Conservation (phyloP, 768 basidiomycete genomes). For the Boletus vermiculosoides region DNA sequence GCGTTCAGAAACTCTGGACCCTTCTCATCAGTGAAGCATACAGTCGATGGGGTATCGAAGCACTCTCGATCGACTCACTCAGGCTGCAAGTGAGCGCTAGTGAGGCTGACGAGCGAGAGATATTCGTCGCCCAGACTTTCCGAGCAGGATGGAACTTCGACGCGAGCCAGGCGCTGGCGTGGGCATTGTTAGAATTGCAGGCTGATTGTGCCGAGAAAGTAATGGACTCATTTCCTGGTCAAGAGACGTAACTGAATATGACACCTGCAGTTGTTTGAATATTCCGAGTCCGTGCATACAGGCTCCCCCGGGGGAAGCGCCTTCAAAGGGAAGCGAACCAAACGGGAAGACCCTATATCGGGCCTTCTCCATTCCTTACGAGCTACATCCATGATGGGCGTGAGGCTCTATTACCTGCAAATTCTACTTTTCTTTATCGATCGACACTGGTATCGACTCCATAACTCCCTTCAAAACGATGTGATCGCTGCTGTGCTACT, state of each 20-base stretch:
- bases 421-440: constrained; percentile 82
- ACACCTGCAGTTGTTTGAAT: constrained; percentile 52
- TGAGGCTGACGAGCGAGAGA: constrained; percentile 23
- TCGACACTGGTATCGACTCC: constrained; percentile 68
- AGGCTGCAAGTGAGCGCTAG: constrained; percentile 47
- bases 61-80: constrained; percentile 62
- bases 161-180: constrained; percentile 64
- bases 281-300: constrained; percentile 55
- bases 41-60: constrained; percentile 61
- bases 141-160: constrained; percentile 74
- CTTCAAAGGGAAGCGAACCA: constrained; percentile 48
- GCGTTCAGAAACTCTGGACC: constrained; percentile 52
- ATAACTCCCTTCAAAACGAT: constrained; percentile 53
- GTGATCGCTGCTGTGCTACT: constrained; percentile 56
- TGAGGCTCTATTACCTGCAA: constrained; percentile 61
- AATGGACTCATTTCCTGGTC: constrained; percentile 10
- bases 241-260: neutral
- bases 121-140: constrained; percentile 68
- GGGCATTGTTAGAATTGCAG: constrained; percentile 77
- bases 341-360: constrained; percentile 58
- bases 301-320: constrained; percentile 34
- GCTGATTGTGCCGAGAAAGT: constrained; percentile 77
- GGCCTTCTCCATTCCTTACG: constrained; percentile 53
- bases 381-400: constrained; percentile 27
- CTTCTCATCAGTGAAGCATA: constrained; percentile 62